Evolutionary conservation across 2,329 filamentous ascomycete genomes (phyloP).

Genomic region (Cryphonectria naterciae): DNA sequence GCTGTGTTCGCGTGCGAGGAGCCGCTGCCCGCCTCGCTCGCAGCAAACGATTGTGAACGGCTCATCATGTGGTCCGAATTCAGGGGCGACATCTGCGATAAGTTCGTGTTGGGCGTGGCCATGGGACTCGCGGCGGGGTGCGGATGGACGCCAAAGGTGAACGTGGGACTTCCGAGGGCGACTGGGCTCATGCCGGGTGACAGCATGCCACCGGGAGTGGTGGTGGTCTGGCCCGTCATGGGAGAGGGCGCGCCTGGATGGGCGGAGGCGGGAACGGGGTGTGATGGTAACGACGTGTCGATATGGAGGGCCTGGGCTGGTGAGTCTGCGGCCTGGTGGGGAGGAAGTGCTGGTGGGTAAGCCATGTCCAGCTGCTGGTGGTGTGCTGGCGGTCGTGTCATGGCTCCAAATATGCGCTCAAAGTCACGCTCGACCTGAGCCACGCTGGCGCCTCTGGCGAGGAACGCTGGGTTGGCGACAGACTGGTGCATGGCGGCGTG

Average conservation of each 20-base stretch:
- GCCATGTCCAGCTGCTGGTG: neutral
- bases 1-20: neutral
- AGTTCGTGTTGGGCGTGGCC: neutral
- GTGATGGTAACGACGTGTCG: neutral
- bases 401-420: constrained; percentile 17
- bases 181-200: neutral
- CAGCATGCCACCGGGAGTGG: neutral
- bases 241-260: neutral
- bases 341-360: neutral
- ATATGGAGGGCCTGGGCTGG: neutral
- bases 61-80: neutral
- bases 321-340: neutral
- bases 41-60: constrained; percentile 1
- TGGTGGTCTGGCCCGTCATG: neutral
- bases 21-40: neutral
- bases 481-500: constrained; percentile 19
- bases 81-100: neutral
- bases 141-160: neutral
- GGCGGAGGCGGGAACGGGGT: neutral
- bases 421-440: constrained; percentile 21
- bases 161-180: neutral
- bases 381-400: neutral
- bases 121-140: neutral
- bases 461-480: neutral
- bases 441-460: constrained; percentile 12